phyloP scores from a whole-genome alignment of 73 alveolate species.

The Paramecium pentaurelia region DNA sequence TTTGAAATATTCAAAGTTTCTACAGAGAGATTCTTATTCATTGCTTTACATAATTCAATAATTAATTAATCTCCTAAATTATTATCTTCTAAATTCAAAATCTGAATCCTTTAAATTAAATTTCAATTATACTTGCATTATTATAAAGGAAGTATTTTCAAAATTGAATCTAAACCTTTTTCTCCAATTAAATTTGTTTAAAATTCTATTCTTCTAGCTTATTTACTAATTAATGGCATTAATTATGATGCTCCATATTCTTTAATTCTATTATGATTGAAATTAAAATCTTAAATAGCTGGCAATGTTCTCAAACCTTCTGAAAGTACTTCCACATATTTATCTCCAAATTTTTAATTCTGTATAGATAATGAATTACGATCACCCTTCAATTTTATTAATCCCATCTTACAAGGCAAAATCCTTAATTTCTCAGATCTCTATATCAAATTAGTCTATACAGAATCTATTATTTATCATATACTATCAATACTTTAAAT shows the following conservation, averaged over 20 bases:
- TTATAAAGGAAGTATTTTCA: neutral
- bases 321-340: constrained; percentile 25
- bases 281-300: constrained; percentile 10
- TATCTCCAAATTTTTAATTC: constrained; percentile 50
- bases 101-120: neutral
- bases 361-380: neutral
- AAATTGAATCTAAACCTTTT: neutral
- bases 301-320: constrained; percentile 11
- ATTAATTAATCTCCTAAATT: constrained; percentile 23
- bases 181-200: neutral
- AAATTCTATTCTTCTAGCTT: constrained; percentile 46
- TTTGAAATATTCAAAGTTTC: constrained; percentile 22
- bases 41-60: constrained; percentile 10
- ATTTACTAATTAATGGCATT: constrained; percentile 27
- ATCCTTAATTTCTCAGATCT: neutral
- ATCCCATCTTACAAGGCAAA: constrained; percentile 57
- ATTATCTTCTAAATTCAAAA: constrained; percentile 48
- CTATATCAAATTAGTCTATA: neutral
- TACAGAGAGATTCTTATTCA: constrained; percentile 15
- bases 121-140: neutral
- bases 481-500: neutral
- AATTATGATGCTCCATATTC: constrained; percentile 21
- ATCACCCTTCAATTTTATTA: constrained; percentile 13
- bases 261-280: constrained; percentile 37
- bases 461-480: neutral